phyloP scores from a whole-genome alignment of 257 asterid species.

The Solanum arcanum region DNA sequence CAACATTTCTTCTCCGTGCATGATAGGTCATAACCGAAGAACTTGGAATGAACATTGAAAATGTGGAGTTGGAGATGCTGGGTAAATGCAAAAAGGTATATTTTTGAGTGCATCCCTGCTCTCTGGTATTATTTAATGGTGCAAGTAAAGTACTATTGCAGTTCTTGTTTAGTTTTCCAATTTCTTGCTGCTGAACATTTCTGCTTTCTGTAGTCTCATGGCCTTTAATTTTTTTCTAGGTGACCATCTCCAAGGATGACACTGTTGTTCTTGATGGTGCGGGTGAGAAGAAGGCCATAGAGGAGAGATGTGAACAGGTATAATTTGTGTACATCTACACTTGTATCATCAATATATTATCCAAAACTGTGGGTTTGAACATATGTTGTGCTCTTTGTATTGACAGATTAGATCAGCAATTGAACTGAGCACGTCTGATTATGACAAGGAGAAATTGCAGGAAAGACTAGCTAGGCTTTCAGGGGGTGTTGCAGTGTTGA shows the following conservation, averaged over 20 bases:
- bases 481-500: constrained; percentile 47
- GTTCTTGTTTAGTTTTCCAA: neutral
- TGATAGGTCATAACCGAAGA: constrained; percentile 38
- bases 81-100: constrained; percentile 50
- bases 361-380: neutral
- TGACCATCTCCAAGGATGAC: constrained; percentile 39
- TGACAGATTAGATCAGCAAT: constrained; percentile 40
- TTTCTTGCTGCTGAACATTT: neutral
- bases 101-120: neutral
- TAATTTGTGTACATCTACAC: neutral
- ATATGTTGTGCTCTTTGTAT: neutral
- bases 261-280: constrained; percentile 46
- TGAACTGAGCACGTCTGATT: constrained; percentile 43
- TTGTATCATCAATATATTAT: neutral
- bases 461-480: constrained; percentile 63
- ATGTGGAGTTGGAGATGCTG: constrained; percentile 27
- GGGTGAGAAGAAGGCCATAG: constrained; percentile 34
- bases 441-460: constrained; percentile 58
- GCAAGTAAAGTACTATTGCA: neutral
- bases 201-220: neutral
- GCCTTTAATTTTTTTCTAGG: constrained; percentile 6
- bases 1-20: neutral
- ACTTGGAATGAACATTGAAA: constrained; percentile 38
- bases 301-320: constrained; percentile 53
- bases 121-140: neutral